These are phyloP conservation scores for Alternaria burnsii DNA, from an alignment of 2,329 filamentous ascomycete species.

Conservation along the genomic window DNA sequence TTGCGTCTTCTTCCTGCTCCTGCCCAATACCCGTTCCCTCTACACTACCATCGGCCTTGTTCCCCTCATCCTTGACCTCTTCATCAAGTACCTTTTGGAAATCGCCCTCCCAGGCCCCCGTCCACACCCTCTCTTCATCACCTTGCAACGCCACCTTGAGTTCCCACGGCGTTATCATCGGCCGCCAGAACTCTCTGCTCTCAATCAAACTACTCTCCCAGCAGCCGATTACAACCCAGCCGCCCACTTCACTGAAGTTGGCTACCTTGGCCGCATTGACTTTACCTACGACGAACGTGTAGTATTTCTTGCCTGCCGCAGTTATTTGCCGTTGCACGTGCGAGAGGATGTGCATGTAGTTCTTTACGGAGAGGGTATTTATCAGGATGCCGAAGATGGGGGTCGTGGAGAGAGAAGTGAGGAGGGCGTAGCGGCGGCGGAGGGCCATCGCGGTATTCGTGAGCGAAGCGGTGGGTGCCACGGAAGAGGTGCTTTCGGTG, in stretches of 20 bases:
- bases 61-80: conserved; percentile 19
- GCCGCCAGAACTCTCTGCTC: conserved; percentile 85
- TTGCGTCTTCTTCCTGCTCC: conserved; percentile 34
- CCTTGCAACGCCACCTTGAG: conserved; percentile 77
- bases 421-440: conserved; percentile 85
- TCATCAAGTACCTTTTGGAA: conserved; percentile 73
- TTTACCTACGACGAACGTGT: conserved; percentile 96
- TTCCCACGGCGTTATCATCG: conserved; percentile 95
- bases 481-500: conserved; percentile 53
- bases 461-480: conserved; percentile 50
- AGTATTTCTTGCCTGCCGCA: conserved; percentile 88
- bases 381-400: conserved; percentile 93
- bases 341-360: conserved; percentile 84
- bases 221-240: conserved; percentile 97
- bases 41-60: conserved; percentile 46
- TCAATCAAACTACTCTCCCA: conserved; percentile 97
- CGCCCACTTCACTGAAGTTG: conserved; percentile 94
- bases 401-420: conserved; percentile 80
- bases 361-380: conserved; percentile 91
- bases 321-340: conserved; percentile 77
- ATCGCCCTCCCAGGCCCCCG: conserved; percentile 86
- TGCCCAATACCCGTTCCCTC: conserved; percentile 67
- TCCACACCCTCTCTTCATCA: conserved; percentile 83
- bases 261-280: conserved; percentile 94
- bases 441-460: conserved; percentile 67